phyloP scores from a whole-genome alignment of 495 filamentous ascomycete species.

The Aspergillus ellipticus region DNA sequence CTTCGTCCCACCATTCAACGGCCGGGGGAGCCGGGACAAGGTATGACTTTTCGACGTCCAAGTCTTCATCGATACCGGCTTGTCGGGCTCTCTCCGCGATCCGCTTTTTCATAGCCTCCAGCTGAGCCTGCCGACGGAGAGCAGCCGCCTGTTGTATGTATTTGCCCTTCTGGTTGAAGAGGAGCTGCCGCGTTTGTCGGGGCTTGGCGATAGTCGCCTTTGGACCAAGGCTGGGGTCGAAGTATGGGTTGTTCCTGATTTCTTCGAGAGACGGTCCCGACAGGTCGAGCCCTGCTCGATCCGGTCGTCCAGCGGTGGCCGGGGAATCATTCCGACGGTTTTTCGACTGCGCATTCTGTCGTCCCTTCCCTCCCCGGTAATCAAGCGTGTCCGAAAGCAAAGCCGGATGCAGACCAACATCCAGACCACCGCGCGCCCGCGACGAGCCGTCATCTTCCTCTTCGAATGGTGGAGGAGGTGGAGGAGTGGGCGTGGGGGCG shows the following conservation, averaged over 20 bases:
- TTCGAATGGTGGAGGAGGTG: conserved; percentile 23
- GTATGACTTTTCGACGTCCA: conserved; percentile 85
- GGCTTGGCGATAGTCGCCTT: conserved; percentile 59
- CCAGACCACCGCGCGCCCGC: conserved; percentile 70
- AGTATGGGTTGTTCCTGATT: conserved; percentile 77
- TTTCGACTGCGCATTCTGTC: conserved; percentile 49
- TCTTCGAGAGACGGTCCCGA: conserved; percentile 66
- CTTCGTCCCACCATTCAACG: conserved; percentile 98
- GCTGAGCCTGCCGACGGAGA: conserved; percentile 75
- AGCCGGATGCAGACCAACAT: conserved; percentile 86
- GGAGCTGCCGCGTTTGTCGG: conserved; percentile 66
- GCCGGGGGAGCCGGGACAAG: conserved; percentile 77
- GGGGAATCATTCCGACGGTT: conserved; percentile 56
- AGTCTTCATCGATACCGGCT: conserved; percentile 84
- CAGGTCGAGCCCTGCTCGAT: conserved; percentile 63
- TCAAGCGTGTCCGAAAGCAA: conserved; percentile 69
- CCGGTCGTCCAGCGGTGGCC: conserved; percentile 33
- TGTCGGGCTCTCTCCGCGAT: conserved; percentile 83
- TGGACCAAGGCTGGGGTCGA: conserved; percentile 66
- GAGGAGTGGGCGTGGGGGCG: conserved; percentile 26
- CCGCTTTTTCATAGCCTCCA: conserved; percentile 91
- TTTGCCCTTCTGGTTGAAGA: conserved; percentile 96
- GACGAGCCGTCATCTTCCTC: conserved; percentile 46
- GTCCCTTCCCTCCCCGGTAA: conserved; percentile 57
- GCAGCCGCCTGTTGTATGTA: conserved; percentile 91